Evolutionary conservation across 2,329 filamentous ascomycete genomes (phyloP).

Genomic region (Colletotrichum gloeosporioides): DNA sequence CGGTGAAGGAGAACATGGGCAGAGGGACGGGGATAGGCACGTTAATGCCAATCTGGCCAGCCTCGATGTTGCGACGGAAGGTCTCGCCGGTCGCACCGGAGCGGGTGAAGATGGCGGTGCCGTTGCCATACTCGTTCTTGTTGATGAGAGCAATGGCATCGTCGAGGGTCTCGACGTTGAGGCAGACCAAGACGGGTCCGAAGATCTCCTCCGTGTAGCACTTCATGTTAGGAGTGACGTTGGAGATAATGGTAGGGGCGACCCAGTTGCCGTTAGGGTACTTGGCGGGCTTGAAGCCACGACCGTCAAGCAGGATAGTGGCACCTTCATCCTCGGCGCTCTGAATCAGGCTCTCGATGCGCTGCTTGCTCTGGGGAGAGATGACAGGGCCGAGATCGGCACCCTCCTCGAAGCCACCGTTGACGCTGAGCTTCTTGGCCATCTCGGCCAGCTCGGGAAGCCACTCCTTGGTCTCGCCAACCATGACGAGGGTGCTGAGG

Average conservation of each 20-base stretch:
- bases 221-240: constrained; percentile 80
- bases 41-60: constrained; percentile 86
- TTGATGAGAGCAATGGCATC: constrained; percentile 85
- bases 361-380: constrained; percentile 76
- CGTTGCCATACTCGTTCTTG: constrained; percentile 86
- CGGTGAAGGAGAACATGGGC: constrained; percentile 76
- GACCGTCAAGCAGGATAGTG: constrained; percentile 81
- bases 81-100: constrained; percentile 77
- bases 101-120: constrained; percentile 83
- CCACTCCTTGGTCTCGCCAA: constrained; percentile 86
- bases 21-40: constrained; percentile 78
- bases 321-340: constrained; percentile 82
- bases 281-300: constrained; percentile 75
- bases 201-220: constrained; percentile 90
- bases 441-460: constrained; percentile 78
- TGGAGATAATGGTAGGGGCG: constrained; percentile 81
- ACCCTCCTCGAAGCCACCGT: constrained; percentile 82
- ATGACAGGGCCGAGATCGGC: constrained; percentile 85
- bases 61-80: constrained; percentile 83
- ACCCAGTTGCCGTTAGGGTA: constrained; percentile 89
- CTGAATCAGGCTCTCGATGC: constrained; percentile 78
- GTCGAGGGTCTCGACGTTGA: constrained; percentile 79
- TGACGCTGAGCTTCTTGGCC: constrained; percentile 74
- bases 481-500: constrained; percentile 80
- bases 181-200: constrained; percentile 81